Evolutionary conservation across 2,329 filamentous ascomycete species (phyloP).

Genomic region (Incumbomyces delicatus): DNA sequence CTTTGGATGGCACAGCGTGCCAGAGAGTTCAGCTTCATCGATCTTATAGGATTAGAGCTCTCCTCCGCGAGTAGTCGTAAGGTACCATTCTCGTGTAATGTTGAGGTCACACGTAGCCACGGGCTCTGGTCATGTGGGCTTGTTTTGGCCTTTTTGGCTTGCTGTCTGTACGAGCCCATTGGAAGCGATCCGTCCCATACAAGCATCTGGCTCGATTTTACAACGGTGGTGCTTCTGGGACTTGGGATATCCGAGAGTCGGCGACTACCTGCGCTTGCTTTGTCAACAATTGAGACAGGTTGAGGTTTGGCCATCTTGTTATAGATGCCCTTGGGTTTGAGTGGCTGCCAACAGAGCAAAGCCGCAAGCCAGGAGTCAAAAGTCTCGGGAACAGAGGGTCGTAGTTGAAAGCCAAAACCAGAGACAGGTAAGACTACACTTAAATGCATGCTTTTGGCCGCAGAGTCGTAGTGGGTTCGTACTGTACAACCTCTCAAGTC

Average conservation of each 20-base stretch:
- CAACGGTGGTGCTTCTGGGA: slow-evolving; percentile 68
- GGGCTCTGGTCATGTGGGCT: background rate
- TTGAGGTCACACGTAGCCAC: slow-evolving; percentile 86
- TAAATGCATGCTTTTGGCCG: slow-evolving; percentile 37
- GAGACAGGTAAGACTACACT: slow-evolving; percentile 40
- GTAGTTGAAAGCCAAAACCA: slow-evolving; percentile 37
- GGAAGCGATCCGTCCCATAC: slow-evolving; percentile 69
- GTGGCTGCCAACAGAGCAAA: slow-evolving; percentile 43
- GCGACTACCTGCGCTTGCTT: slow-evolving; percentile 33
- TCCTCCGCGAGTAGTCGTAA: slow-evolving; percentile 83
- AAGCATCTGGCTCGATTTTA: slow-evolving; percentile 87
- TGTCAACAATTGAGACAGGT: slow-evolving; percentile 34
- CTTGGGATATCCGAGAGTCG: slow-evolving; percentile 39
- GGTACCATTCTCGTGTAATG: slow-evolving; percentile 87
- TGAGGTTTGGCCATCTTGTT: slow-evolving; percentile 43
- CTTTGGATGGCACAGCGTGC: slow-evolving; percentile 85
- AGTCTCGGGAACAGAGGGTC: slow-evolving; percentile 40
- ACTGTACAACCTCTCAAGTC: slow-evolving; percentile 42
- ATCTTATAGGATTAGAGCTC: slow-evolving; percentile 67
- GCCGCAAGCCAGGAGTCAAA: slow-evolving; percentile 44
- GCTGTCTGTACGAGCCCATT: slow-evolving; percentile 15
- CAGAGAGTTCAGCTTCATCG: slow-evolving; percentile 79
- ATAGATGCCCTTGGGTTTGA: slow-evolving; percentile 40
- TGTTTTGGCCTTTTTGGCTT: background rate
- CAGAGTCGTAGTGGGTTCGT: slow-evolving; percentile 38